These are phyloP conservation scores for Eutypa lata DNA, from an alignment of 2,329 filamentous ascomycete genomes.

Conservation along the genomic window DNA sequence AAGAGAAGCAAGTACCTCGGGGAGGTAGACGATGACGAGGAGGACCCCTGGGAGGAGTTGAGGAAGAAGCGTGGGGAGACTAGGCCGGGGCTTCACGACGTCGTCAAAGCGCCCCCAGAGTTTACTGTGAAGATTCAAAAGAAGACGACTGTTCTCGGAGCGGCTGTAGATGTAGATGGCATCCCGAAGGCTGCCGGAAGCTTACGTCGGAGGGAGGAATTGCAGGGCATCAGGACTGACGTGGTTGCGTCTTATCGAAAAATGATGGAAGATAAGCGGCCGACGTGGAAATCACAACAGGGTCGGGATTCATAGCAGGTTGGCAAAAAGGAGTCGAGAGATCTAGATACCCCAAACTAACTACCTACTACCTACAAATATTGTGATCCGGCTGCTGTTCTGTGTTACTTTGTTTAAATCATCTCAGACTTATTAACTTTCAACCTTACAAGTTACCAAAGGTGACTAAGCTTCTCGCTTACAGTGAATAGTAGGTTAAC, in stretches of 20 bases:
- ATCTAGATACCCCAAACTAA: neutral
- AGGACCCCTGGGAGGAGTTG: conserved; percentile 76
- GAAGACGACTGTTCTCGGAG: conserved; percentile 63
- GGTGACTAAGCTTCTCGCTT: too few species aligned
- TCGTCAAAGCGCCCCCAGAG: conserved; percentile 74
- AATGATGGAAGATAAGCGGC: conserved; percentile 56
- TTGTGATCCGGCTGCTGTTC: too few species aligned
- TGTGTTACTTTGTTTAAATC: too few species aligned
- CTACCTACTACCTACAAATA: too few species aligned
- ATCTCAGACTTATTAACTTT: too few species aligned
- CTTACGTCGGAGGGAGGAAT: conserved; percentile 68
- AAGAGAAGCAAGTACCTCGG: conserved; percentile 36
- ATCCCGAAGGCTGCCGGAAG: conserved; percentile 69
- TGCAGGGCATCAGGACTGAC: conserved; percentile 64
- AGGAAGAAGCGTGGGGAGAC: conserved; percentile 62
- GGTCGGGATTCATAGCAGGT: neutral
- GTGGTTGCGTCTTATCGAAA: conserved; percentile 73
- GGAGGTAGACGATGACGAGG: conserved; percentile 48
- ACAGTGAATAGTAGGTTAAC: too few species aligned
- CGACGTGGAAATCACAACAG: conserved; percentile 12
- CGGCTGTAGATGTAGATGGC: conserved; percentile 64
- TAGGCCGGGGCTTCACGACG: conserved; percentile 50
- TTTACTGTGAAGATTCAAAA: conserved; percentile 62
- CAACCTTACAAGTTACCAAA: too few species aligned
- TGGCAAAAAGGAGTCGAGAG: neutral